These are phyloP conservation scores for Cyclotella cryptica DNA, from an alignment of 108 stramenopile species.

Conservation along the genomic window DNA sequence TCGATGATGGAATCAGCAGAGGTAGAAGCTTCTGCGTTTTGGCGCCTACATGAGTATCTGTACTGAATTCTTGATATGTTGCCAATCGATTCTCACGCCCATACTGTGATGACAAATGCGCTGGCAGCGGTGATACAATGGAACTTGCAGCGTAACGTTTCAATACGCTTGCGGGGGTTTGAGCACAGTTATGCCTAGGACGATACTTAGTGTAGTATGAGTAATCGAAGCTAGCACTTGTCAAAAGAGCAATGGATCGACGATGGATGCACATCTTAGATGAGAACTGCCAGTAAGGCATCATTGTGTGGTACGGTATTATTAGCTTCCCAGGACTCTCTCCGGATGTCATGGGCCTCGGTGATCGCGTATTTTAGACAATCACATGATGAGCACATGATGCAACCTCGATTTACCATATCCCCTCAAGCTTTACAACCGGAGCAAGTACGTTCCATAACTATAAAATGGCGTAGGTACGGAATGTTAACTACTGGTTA, in stretches of 20 bases:
- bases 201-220: neutral
- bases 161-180: neutral
- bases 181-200: neutral
- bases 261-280: neutral
- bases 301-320: neutral
- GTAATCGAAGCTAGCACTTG: neutral
- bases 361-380: too few relatives aligned
- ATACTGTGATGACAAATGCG: neutral
- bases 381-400: too few relatives aligned
- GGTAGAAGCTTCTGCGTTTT: neutral
- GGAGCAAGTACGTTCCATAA: too few relatives aligned
- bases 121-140: neutral
- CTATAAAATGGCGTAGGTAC: too few relatives aligned
- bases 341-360: too few relatives aligned
- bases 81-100: neutral
- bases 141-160: neutral
- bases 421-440: too few relatives aligned
- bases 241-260: neutral
- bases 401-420: too few relatives aligned
- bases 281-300: neutral
- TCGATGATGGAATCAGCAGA: conserved; percentile 23
- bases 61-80: neutral
- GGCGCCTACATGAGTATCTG: neutral
- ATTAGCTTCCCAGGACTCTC: too few relatives aligned
- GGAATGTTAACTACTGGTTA: too few relatives aligned